A percentile compares a stretch with the other conserved stretches of the same genome.
phyloP scores from a whole-genome alignment of 495 filamentous ascomycete species.

The Neurospora cerealis region DNA sequence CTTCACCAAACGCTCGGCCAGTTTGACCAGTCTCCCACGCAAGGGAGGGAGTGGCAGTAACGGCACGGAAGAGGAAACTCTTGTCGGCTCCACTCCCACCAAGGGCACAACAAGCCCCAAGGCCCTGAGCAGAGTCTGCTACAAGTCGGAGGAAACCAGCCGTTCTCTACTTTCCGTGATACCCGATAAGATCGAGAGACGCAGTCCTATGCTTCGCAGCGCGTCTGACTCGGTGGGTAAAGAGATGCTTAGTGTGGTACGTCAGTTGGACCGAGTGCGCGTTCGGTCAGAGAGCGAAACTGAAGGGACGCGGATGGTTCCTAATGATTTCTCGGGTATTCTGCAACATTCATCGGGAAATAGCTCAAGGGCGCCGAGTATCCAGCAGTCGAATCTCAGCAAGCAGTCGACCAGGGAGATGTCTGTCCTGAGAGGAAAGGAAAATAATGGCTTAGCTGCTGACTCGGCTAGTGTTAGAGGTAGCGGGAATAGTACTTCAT shows the following conservation, averaged over 20 bases:
- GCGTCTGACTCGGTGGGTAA: neutral
- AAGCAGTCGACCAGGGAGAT: constrained; percentile 15
- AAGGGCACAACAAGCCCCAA: neutral
- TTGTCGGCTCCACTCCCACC: neutral
- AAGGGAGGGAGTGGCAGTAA: constrained; percentile 1
- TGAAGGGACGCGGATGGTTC: neutral
- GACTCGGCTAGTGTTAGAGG: neutral
- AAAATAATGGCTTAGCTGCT: constrained; percentile 6
- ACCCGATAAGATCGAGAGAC: constrained; percentile 26
- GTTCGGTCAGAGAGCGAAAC: neutral
- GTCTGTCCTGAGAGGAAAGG: constrained; percentile 10
- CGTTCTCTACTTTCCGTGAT: constrained; percentile 24
- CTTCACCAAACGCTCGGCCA: constrained; percentile 50
- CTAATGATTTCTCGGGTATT: neutral
- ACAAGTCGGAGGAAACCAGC: constrained; percentile 3
- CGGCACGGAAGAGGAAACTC: constrained; percentile 5
- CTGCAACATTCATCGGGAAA: constrained; percentile 6
- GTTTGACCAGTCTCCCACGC: constrained; percentile 18
- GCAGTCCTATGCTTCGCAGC: constrained; percentile 1
- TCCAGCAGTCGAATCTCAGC: constrained; percentile 4
- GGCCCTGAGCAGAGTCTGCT: neutral
- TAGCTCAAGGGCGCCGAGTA: constrained; percentile 8
- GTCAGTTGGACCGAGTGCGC: neutral
- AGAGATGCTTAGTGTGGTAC: constrained; percentile 4
- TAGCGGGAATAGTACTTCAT: neutral